phyloP scores from a whole-genome alignment of 495 filamentous ascomycete genomes.

The Pseudevernia furfuracea region DNA sequence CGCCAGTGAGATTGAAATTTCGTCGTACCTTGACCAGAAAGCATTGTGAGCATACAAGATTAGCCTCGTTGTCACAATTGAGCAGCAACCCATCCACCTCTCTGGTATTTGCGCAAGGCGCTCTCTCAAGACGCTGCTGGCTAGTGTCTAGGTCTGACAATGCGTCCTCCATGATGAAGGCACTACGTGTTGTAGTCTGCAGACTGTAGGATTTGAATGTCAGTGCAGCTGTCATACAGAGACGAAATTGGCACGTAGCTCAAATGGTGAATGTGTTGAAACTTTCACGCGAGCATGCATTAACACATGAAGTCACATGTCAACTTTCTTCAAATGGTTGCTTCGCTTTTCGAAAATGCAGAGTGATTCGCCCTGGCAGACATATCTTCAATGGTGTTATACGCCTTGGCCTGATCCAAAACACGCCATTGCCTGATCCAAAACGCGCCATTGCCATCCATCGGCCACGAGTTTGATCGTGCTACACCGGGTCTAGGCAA shows the following conservation, averaged over 20 bases:
- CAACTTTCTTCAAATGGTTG: too few species aligned
- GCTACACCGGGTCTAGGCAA: background rate
- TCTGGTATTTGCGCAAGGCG: background rate
- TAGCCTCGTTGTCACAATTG: background rate
- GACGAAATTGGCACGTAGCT: too few species aligned
- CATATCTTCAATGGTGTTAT: background rate
- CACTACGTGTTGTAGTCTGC: background rate
- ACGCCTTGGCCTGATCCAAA: too few species aligned
- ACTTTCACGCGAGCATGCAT: background rate
- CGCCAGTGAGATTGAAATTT: too few species aligned
- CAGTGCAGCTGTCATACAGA: too few species aligned
- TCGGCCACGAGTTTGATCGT: background rate
- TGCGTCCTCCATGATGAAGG: background rate
- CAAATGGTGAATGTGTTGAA: too few species aligned
- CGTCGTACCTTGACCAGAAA: background rate
- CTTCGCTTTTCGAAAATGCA: too few species aligned
- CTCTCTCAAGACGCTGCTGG: background rate
- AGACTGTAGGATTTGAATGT: too few species aligned
- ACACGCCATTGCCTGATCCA: background rate
- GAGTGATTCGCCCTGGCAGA: too few species aligned
- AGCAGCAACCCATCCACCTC: background rate
- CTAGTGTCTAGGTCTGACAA: background rate
- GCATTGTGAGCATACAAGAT: background rate
- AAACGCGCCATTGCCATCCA: background rate
- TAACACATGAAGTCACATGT: background rate